Conservation (phyloP, 495 filamentous ascomycete species). For the Aspergillus carlsbadensis region DNA sequence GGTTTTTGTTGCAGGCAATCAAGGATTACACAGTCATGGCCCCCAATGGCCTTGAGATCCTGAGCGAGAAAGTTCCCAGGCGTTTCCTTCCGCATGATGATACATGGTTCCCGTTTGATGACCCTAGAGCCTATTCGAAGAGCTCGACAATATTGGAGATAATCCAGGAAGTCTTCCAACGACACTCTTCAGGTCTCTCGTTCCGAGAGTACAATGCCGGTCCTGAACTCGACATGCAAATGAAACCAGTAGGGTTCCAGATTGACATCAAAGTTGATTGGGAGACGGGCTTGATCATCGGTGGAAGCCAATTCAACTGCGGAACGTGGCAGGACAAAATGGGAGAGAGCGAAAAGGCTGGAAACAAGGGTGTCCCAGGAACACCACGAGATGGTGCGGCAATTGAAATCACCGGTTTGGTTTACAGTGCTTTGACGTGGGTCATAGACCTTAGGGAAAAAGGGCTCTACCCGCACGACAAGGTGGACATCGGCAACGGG, state of each 20-base stretch:
- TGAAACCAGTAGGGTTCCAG: slow-evolving; percentile 89
- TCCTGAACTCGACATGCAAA: slow-evolving; percentile 81
- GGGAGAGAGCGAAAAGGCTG: slow-evolving; percentile 92
- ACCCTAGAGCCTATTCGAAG: slow-evolving; percentile 81
- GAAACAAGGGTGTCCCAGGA: slow-evolving; percentile 91
- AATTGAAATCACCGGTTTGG: slow-evolving; percentile 88
- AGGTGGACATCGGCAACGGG: slow-evolving; percentile 59
- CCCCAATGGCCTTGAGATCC: slow-evolving; percentile 70
- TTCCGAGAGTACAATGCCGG: slow-evolving; percentile 96
- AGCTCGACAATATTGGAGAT: slow-evolving; percentile 80
- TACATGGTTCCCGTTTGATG: slow-evolving; percentile 79
- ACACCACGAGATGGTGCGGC: slow-evolving; percentile 95
- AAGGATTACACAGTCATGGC: slow-evolving; percentile 89
- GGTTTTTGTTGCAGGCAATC: slow-evolving; percentile 94
- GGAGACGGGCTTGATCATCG: slow-evolving; percentile 89
- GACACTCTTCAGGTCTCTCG: slow-evolving; percentile 84
- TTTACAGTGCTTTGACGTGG: slow-evolving; percentile 89
- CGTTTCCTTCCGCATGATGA: slow-evolving; percentile 97
- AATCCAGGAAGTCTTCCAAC: slow-evolving; percentile 88
- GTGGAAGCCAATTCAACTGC: slow-evolving; percentile 91
- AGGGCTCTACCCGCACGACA: slow-evolving; percentile 66
- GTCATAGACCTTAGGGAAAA: slow-evolving; percentile 60
- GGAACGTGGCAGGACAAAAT: slow-evolving; percentile 99
- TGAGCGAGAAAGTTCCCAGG: slow-evolving; percentile 74
- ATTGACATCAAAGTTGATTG: slow-evolving; percentile 90